Percentiles rank a stretch among this genome's conserved stretches.
These are phyloP conservation scores for Dalbergia cultrata DNA, from an alignment of 306 rosid genomes.

Conservation along the genomic window DNA sequence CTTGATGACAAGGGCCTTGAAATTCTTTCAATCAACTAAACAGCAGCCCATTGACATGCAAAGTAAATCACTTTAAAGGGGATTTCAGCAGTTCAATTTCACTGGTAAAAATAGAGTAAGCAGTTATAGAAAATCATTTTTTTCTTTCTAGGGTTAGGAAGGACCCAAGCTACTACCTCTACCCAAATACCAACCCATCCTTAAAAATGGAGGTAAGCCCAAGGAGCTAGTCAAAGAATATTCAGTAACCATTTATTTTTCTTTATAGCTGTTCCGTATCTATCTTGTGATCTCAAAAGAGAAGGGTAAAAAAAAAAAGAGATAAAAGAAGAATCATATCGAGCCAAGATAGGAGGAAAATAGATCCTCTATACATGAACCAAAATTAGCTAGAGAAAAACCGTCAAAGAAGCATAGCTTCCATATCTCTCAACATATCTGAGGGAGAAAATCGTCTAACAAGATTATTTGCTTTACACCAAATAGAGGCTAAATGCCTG, in stretches of 20 bases:
- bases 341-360: too few relatives aligned
- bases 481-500: too few relatives aligned
- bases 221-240: constrained; percentile 15
- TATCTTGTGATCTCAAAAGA: not conserved
- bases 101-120: constrained; percentile 10
- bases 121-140: not conserved
- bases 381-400: too few relatives aligned
- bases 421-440: too few relatives aligned
- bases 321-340: too few relatives aligned
- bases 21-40: constrained; percentile 39
- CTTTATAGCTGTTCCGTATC: constrained; percentile 12
- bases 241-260: constrained; percentile 5
- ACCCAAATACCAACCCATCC: not conserved
- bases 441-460: too few relatives aligned
- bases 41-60: constrained; percentile 17
- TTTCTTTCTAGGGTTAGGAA: not conserved
- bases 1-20: constrained; percentile 18
- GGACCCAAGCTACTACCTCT: not conserved
- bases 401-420: too few relatives aligned
- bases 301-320: too few relatives aligned
- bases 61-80: constrained; percentile 5
- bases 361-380: too few relatives aligned
- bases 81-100: constrained; percentile 27
- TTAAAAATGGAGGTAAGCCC: constrained; percentile 13
- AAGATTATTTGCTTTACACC: too few relatives aligned